Evolutionary conservation across 2,329 filamentous ascomycete genomes (phyloP), one percentile per base, ranked within the genome.

Genomic region (Chaetomium globosum): DNA sequence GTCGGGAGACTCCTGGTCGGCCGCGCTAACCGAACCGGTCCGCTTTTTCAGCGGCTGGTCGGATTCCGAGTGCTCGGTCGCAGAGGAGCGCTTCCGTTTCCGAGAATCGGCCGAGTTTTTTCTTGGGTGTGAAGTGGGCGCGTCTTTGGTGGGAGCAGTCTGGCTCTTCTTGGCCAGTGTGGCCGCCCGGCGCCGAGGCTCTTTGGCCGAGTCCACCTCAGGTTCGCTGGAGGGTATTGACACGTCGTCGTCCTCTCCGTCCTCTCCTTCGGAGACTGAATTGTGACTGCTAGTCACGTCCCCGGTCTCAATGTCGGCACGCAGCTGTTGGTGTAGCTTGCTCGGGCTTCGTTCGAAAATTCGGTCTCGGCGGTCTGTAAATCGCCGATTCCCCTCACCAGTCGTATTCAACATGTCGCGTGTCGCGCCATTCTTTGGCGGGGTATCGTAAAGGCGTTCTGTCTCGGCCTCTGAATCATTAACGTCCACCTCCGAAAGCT

Each of bases 381-480:
- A 85, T 68, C 81, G 80, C 71, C 81, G 81, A 61, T 89, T 77
- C 52, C 88, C 81, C 71, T 89, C 85, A 72, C 71, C 86, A 83
- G 70, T 87, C 83, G 73, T 83, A 79, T 73, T 71, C 5, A 69
- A 59, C 9, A 70, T 69, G 59, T 69, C 70, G 66, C 71, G 73
- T 52, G 72, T 67, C 54, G 68, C 69, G 83, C 73, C 76, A 16
- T 73, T 71, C 67, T 83, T 90, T 68, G 87, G 86, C 21, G 93
- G 93, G n/a, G 92, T 96, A 74, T 91, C 88, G 74, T 95, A 95
- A 66, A 99, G 84, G 65, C 95, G 89, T 79, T 97, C 93, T 1
- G 94, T 98, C 79, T 97, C 94, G 39, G 94, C 94, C 78, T 98
- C 94, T 3, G 93, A 89, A 75, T 86, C 86, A 73, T 87, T 85